Evolutionary conservation across 345 rosid species (phyloP), one percentile per base, ranked within the genome.

Genomic region (Geranium brycei): DNA sequence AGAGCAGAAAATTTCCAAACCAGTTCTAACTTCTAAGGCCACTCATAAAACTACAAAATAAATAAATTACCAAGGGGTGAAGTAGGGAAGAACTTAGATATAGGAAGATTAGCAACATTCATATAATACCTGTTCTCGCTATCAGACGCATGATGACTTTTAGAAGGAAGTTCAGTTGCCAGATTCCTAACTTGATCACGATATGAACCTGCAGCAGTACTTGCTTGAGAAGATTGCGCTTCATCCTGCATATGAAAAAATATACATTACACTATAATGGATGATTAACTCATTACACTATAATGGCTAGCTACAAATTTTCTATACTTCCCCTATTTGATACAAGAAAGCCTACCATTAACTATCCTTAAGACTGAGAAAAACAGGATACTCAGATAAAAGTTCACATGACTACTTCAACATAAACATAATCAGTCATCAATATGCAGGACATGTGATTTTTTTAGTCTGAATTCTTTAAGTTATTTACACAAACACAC

Each of bases 41-140:
- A 65, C 15, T 17, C 60, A 31, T 31, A 61, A 3, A 17, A 12
- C 16, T 17, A 18, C 32, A 56, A 64, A 64, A n/a, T 23, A 23
- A 23, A 23, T 23, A 64, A 53, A 30, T 13, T 31, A 30, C 7
- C 59, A 56, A 32, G 15, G 18, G 17, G 7, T 30, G 19, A 19
- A 35, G 32, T 31, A 5, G 19, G 31, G 31, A 47, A 51, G 16
- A 35, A 28, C 56, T 35, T 57, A 10, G 62, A 38, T 30, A 4
- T 19, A 30, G 30, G 56, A 18, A 64, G 19, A 28, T 19, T 64
- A 15, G 14, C 32, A 59, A 1, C 19, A 59, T 59, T 11, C 28
- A 31, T 59, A 58, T 19, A 59, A 53, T 31, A 91, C 98, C 91
- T 91, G 82, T 62, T 83, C 74, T 67, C 84, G 64, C 69, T 66